Evolutionary conservation across 2,329 filamentous ascomycete genomes (phyloP).

Genomic region (Neonectria neomacrospora): DNA sequence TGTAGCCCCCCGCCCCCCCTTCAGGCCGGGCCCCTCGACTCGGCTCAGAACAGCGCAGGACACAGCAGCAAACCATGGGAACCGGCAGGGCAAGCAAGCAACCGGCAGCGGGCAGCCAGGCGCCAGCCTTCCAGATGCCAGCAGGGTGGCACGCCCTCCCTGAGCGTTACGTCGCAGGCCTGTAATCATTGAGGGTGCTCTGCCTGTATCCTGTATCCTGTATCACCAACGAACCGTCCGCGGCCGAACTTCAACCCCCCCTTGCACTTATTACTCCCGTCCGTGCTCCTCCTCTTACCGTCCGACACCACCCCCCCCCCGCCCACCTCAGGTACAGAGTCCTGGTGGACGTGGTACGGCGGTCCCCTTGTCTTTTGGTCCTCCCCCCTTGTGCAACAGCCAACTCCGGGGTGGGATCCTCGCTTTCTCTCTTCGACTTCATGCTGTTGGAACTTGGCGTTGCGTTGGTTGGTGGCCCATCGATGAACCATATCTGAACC

Average conservation of each 20-base stretch:
- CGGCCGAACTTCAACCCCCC: not conserved
- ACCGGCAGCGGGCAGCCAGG: not conserved
- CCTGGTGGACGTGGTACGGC: slow-evolving; percentile 11
- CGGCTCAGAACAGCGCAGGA: not conserved
- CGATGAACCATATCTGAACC: not conserved
- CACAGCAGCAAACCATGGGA: not conserved
- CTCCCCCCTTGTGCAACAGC: slow-evolving; percentile 21
- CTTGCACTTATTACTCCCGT: not conserved
- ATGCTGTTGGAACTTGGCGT: not conserved
- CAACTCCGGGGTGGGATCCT: slow-evolving; percentile 23
- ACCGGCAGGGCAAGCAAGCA: not conserved
- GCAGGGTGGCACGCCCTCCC: too few species aligned
- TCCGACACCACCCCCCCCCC: not conserved
- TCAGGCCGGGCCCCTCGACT: not conserved
- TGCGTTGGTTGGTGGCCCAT: not conserved
- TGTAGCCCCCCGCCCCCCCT: not conserved
- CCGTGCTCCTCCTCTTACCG: slow-evolving; percentile 1
- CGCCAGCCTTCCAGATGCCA: not conserved
- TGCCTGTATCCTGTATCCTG: too few species aligned
- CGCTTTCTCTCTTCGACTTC: slow-evolving; percentile 17
- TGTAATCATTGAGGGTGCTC: not conserved
- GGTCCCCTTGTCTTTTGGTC: not conserved
- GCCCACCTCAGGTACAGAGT: not conserved
- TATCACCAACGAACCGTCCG: too few species aligned
- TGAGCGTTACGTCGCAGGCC: too few species aligned